A percentile compares a stretch with the other conserved stretches of the same genome.
These are phyloP conservation scores for Neurospora sp. DNA, from an alignment of 2,329 filamentous ascomycete genomes.

Conservation along the genomic window DNA sequence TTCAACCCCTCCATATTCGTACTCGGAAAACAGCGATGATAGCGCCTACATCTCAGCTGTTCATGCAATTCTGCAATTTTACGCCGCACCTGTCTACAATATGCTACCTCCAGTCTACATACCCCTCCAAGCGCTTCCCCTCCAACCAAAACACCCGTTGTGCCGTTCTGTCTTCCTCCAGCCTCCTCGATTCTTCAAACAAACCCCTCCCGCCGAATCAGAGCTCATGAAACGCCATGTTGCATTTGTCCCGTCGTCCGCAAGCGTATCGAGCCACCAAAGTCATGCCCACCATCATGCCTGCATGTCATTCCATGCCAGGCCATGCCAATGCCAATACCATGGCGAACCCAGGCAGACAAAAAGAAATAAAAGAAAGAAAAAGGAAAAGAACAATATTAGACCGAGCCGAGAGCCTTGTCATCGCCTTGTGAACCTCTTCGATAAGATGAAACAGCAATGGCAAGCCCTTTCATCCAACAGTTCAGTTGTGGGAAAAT, in stretches of 20 bases:
- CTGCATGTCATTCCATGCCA: neutral
- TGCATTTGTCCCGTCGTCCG: neutral
- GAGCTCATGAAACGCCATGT: neutral
- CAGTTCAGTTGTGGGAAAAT: neutral
- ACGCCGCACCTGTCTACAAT: neutral
- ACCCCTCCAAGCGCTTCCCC: neutral
- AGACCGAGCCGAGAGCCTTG: neutral
- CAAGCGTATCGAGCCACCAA: neutral
- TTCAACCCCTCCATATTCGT: neutral
- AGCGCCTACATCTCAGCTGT: neutral
- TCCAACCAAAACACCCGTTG: neutral
- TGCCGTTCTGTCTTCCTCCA: neutral
- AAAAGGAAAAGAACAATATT: neutral
- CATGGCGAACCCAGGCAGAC: neutral
- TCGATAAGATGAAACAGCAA: neutral
- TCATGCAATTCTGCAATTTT: neutral
- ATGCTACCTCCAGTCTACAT: neutral
- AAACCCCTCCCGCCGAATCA: neutral
- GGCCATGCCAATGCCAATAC: neutral
- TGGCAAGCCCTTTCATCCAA: neutral
- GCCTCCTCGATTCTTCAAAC: neutral
- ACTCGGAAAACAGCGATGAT: neutral
- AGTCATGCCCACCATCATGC: neutral
- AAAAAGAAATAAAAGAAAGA: neutral
- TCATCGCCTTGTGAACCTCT: neutral